These are phyloP conservation scores for Zarea fungicola DNA, from an alignment of 2,329 filamentous ascomycete species.

Conservation along the genomic window DNA sequence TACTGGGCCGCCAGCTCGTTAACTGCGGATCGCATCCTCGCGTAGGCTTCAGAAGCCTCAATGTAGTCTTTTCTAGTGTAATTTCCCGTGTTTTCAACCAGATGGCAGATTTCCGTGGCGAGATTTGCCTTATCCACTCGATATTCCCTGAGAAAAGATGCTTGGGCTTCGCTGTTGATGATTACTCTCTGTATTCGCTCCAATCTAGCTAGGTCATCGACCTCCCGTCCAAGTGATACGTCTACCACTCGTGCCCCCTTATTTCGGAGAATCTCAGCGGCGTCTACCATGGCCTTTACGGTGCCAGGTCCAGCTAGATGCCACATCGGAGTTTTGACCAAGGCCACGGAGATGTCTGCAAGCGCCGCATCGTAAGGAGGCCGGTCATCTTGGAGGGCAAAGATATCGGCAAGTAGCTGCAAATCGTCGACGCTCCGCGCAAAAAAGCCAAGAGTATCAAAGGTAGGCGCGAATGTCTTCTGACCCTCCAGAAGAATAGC, in stretches of 20 bases:
- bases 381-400: conserved; percentile 47
- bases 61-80: conserved; percentile 40
- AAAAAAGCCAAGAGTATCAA: conserved; percentile 56
- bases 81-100: conserved; percentile 42
- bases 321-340: conserved; percentile 48
- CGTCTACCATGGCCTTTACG: conserved; percentile 30
- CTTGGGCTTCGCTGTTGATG: conserved; percentile 44
- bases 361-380: conserved; percentile 26
- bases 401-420: conserved; percentile 47
- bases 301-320: conserved; percentile 35
- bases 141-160: conserved; percentile 49
- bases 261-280: conserved; percentile 27
- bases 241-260: conserved; percentile 48
- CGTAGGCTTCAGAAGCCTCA: conserved; percentile 46
- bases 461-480: conserved; percentile 22
- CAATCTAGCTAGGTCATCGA: conserved; percentile 29
- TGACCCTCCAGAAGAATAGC: conserved; percentile 13
- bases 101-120: conserved; percentile 31
- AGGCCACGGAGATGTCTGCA: conserved; percentile 41
- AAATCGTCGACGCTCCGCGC: conserved; percentile 51
- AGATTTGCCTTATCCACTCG: conserved; percentile 37
- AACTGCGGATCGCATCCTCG: conserved; percentile 43
- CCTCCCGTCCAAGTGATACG: conserved; percentile 41
- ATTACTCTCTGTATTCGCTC: conserved; percentile 37
- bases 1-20: conserved; percentile 45